phyloP scores from a whole-genome alignment of 345 rosid genomes.

The Turritis glabra region DNA sequence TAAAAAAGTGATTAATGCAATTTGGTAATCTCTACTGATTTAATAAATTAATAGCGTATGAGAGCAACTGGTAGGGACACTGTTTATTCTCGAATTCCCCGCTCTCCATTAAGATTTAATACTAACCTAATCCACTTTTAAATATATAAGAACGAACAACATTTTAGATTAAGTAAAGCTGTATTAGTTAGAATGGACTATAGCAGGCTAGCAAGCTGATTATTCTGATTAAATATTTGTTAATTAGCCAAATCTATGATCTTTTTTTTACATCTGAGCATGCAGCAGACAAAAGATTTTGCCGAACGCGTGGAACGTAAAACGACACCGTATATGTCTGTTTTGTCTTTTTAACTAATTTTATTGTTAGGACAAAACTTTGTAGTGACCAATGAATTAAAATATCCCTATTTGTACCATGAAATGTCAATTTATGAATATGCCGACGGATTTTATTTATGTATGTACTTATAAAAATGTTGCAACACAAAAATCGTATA shows the following conservation, averaged over 20 bases:
- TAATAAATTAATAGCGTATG: not conserved
- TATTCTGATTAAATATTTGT: constrained; percentile 30
- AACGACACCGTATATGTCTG: constrained; percentile 20
- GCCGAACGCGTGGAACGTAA: constrained; percentile 31
- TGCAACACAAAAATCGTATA: not conserved
- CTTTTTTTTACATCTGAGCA: constrained; percentile 26
- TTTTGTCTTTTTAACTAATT: constrained; percentile 27
- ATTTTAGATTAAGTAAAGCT: not conserved
- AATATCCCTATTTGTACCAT: constrained; percentile 14
- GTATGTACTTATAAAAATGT: constrained; percentile 10
- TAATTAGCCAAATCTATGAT: constrained; percentile 25
- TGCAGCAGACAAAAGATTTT: constrained; percentile 29
- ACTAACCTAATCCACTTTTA: constrained; percentile 16
- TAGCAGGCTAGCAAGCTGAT: constrained; percentile 5
- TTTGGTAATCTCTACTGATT: constrained; percentile 7
- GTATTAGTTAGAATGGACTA: constrained; percentile 8
- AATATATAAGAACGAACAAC: not conserved
- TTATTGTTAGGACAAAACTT: constrained; percentile 28
- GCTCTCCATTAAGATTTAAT: constrained; percentile 7
- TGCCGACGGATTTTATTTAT: constrained; percentile 30
- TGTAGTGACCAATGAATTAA: constrained; percentile 30
- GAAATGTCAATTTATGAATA: constrained; percentile 38
- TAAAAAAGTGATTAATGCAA: not conserved
- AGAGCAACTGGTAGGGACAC: constrained; percentile 28
- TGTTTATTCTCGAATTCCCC: constrained; percentile 11